Conservation (phyloP, 2,329 filamentous ascomycete species). For the Sclerotinia nivalis region DNA sequence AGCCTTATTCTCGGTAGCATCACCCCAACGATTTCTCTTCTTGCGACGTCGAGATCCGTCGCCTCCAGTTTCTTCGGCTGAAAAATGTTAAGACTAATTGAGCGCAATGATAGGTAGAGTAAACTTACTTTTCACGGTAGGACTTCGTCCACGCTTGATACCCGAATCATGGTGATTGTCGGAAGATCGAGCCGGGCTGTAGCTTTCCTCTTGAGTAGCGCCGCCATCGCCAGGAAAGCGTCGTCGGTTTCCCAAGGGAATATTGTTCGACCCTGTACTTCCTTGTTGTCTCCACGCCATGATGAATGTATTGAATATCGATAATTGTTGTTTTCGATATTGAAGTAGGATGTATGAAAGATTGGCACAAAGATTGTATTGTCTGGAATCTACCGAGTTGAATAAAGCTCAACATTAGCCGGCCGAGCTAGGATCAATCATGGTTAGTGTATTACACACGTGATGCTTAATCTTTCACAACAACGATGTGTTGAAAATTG, state of each 20-base stretch:
- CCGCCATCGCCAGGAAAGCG: constrained; percentile 69
- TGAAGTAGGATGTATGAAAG: background rate
- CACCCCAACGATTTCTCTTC: constrained; percentile 98
- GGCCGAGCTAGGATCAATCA: background rate
- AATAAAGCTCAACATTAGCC: background rate
- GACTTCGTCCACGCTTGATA: constrained; percentile 88
- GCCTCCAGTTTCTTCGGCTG: constrained; percentile 38
- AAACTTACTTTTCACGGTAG: constrained; percentile 66
- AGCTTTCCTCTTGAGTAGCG: constrained; percentile 40
- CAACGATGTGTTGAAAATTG: background rate
- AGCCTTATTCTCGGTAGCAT: constrained; percentile 96
- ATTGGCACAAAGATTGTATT: background rate
- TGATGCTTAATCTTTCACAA: background rate
- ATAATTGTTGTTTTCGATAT: background rate
- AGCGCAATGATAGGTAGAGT: background rate
- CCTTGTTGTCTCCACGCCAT: constrained; percentile 75
- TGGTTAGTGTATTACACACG: fast-evolving
- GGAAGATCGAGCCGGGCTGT: constrained; percentile 34
- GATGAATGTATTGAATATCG: constrained; percentile 32
- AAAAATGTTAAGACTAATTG: constrained; percentile 27
- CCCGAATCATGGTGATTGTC: constrained; percentile 39
- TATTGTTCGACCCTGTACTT: constrained; percentile 97
- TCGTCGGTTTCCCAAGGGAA: constrained; percentile 82
- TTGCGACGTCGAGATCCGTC: constrained; percentile 89
- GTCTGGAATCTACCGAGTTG: constrained; percentile 11